Evolutionary conservation across 2,329 filamentous ascomycete species (phyloP).

Genomic region (Karstenula rhodostoma): DNA sequence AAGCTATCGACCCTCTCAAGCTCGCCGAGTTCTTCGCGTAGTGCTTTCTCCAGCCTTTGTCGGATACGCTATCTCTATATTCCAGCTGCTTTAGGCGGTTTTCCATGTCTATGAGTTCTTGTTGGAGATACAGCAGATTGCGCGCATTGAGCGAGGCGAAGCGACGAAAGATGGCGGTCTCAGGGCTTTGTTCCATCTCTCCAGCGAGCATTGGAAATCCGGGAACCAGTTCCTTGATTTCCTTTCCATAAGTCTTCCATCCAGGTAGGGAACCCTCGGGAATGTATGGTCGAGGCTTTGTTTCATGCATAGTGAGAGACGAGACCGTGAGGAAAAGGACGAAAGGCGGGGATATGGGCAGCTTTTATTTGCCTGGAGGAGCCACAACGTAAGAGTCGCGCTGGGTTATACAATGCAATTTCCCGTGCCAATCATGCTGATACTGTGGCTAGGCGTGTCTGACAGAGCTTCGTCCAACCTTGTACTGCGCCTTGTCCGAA

Average conservation of each 20-base stretch:
- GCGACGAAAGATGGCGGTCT: slow-evolving; percentile 23
- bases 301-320: no score
- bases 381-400: no score
- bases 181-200: slow-evolving; percentile 19
- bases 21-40: slow-evolving; percentile 1
- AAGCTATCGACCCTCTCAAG: not conserved
- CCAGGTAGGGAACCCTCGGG: not conserved
- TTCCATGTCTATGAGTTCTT: slow-evolving; percentile 16
- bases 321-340: no score
- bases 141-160: slow-evolving; percentile 27
- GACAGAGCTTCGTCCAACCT: no score
- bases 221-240: not conserved
- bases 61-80: not conserved
- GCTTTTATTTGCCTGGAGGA: no score
- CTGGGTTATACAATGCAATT: no score
- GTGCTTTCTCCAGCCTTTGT: not conserved
- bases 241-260: not conserved
- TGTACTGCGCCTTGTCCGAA: no score
- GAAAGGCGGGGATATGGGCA: no score
- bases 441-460: no score
- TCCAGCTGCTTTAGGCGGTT: not conserved
- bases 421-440: no score
- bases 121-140: slow-evolving; percentile 25
- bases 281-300: not conserved
- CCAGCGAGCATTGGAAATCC: slow-evolving; percentile 22